Percentiles rank a stretch among this genome's conserved stretches.
Evolutionary conservation across 1,284 basidiomycete species (phyloP).

Genomic region (Cryptococcus hybrid): DNA sequence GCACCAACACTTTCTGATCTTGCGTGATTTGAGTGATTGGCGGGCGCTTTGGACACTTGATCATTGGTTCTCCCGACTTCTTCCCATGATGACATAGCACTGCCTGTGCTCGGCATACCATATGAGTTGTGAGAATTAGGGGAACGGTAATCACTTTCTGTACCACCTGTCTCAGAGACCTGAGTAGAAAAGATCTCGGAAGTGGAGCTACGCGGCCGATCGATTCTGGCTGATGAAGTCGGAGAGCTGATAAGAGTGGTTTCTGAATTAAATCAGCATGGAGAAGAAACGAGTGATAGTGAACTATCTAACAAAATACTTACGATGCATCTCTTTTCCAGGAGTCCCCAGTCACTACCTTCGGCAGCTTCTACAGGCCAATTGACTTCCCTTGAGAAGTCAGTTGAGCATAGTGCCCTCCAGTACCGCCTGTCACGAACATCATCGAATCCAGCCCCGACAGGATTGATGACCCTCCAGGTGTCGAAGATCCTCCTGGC

Average conservation of each 20-base stretch:
- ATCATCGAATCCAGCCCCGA: slow-evolving; percentile 30
- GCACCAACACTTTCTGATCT: slow-evolving; percentile 40
- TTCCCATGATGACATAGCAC: slow-evolving; percentile 41
- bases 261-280: slow-evolving; percentile 7
- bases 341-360: slow-evolving; percentile 43
- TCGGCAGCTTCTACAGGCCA: slow-evolving; percentile 31
- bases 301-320: slow-evolving; percentile 5
- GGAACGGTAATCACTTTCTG: slow-evolving; percentile 1
- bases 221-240: too few species aligned
- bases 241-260: slow-evolving; percentile 17
- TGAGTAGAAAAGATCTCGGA: background rate
- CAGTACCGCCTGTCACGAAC: slow-evolving; percentile 30
- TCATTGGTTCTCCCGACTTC: slow-evolving; percentile 29
- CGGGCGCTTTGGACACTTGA: slow-evolving; percentile 19
- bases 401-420: slow-evolving; percentile 1
- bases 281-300: too few species aligned
- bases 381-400: slow-evolving; percentile 5
- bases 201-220: background rate
- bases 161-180: background rate
- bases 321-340: slow-evolving; percentile 22
- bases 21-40: slow-evolving; percentile 29
- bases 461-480: slow-evolving; percentile 19
- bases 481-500: slow-evolving; percentile 10
- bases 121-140: slow-evolving; percentile 10
- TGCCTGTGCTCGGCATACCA: slow-evolving; percentile 10